Evolutionary conservation across 2,329 filamentous ascomycete species (phyloP), one percentile per base, ranked within the genome.

Genomic region (Aspergillus terreus): DNA sequence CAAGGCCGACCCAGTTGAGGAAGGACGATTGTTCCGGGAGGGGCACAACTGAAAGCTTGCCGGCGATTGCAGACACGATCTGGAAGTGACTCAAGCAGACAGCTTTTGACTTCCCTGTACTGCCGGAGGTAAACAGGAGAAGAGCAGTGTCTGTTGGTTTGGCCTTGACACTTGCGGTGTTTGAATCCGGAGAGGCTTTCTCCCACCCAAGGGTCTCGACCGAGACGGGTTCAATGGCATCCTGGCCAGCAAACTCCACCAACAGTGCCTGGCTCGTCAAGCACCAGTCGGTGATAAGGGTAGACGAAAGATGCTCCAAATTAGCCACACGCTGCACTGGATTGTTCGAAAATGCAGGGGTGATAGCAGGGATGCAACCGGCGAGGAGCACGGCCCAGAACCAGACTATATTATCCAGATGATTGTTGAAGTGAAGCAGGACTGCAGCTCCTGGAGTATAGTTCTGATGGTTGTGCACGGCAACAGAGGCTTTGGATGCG

Each of bases 91-190:
- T 67, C 2, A 81, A 64, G 2, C 53, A 57, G 0, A 81, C 79
- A 0, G 77, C 78, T 58, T 82, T 82, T 4, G 76, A 67, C 47
- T 75, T 72, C 3, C 78, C 78, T 11, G 76, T 78, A 56, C 73
- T 78, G 4, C 79, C 79, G 1, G 79, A 82, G 1, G 79, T 82
- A 4, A 82, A 64, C 74, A 81, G 77, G 3, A 80, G 63, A 1
- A 70, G 59, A 2, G 73, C 73, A 1, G 64, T 65, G 58, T 57
- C 55, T 11, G 27, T 21, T 17, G 27, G 45, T 5, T 12, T 44
- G 6, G 10, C 19, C 11, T 45, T 45, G 43, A 19, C 21, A 14
- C 12, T 27, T 45, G 21, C 6, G 19, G 48, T 21, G 32, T 50
- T n/a, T 42, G 17, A 12, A 48, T 6, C 2, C 33, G 10, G 10